Percentiles rank a stretch among this genome's conserved stretches.
Evolutionary conservation across 2,329 filamentous ascomycete genomes (phyloP).

Genomic region (Pseudogymnoascus sp.): DNA sequence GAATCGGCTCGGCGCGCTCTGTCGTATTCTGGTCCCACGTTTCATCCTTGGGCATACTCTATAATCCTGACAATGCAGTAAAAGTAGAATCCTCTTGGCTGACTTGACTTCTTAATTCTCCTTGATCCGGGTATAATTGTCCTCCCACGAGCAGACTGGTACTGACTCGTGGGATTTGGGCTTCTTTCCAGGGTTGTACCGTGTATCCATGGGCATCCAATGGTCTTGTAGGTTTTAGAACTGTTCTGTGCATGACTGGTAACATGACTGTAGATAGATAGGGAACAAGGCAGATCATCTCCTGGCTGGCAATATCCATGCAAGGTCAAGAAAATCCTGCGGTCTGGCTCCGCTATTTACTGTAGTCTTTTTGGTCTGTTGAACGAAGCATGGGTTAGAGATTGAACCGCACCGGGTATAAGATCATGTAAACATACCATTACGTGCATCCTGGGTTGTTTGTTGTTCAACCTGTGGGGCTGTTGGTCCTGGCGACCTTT

Average conservation of each 20-base stretch:
- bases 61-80: constrained; percentile 6
- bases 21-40: neutral
- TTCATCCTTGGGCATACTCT: constrained; percentile 5
- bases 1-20: constrained; percentile 1
- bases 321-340: constrained; percentile 5
- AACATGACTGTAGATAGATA: constrained; percentile 17
- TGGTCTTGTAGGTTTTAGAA: neutral
- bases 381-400: constrained; percentile 7
- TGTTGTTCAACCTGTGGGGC: constrained; percentile 2
- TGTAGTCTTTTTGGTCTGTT: constrained; percentile 4
- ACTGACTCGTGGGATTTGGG: constrained; percentile 3
- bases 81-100: constrained; percentile 5
- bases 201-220: constrained; percentile 16
- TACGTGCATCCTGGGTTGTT: neutral
- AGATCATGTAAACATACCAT: neutral
- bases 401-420: neutral
- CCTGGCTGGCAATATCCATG: constrained; percentile 9
- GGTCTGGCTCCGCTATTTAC: constrained; percentile 10
- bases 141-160: constrained; percentile 5
- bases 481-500: constrained; percentile 1
- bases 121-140: constrained; percentile 2
- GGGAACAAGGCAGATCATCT: neutral
- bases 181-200: neutral
- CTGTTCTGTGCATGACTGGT: constrained; percentile 21
- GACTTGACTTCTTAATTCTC: neutral